These are phyloP conservation scores for Funneliformis geosporum DNA, from an alignment of 192 early-diverging fungal genomes.

Conservation along the genomic window DNA sequence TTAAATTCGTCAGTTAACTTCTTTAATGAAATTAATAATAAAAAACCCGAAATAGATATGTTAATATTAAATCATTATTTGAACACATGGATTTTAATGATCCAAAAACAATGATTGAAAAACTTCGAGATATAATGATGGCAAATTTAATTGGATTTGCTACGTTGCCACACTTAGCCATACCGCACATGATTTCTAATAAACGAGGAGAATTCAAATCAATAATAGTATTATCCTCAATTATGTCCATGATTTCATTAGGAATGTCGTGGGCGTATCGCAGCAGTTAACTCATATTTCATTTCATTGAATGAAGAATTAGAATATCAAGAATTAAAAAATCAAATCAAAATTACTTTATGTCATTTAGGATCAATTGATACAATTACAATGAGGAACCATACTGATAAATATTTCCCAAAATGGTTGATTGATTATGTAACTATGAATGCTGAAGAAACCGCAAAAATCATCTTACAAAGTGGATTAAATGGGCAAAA, in stretches of 20 bases:
- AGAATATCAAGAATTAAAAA: background rate
- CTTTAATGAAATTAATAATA: background rate
- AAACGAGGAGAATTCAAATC: background rate
- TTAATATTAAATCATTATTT: conserved; percentile 13
- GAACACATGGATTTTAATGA: background rate
- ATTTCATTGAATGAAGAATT: background rate
- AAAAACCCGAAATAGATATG: conserved; percentile 11
- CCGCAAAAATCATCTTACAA: background rate
- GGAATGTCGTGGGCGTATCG: conserved; percentile 17
- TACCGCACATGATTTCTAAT: conserved; percentile 3
- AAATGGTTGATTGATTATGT: background rate
- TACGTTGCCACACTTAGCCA: background rate
- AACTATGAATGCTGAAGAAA: background rate
- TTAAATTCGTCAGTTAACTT: background rate
- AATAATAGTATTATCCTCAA: background rate
- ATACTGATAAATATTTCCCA: background rate
- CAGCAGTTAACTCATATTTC: conserved; percentile 23
- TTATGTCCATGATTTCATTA: conserved; percentile 8
- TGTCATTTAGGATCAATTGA: conserved; percentile 11
- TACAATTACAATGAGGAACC: background rate
- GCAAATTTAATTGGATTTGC: conserved; percentile 18
- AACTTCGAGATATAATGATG: background rate
- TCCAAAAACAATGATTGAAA: background rate
- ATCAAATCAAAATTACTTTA: conserved; percentile 3
- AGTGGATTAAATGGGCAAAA: background rate